Evolutionary conservation across 768 basidiomycete genomes (phyloP).

Genomic region (Leccinum subtestaceum): DNA sequence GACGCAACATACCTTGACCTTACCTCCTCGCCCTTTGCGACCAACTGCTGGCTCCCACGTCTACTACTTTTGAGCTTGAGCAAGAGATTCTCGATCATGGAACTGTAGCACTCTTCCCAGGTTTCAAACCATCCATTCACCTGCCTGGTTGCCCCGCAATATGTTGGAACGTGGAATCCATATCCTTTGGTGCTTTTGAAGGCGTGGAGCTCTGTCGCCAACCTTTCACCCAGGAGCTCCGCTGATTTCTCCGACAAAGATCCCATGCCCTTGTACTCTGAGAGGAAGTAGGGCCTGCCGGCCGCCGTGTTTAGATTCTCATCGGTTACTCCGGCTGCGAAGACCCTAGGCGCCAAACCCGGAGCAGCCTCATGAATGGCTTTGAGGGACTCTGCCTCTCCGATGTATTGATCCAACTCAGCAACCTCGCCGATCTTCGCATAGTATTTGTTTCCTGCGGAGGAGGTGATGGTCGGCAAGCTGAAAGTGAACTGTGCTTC

Average conservation of each 20-base stretch:
- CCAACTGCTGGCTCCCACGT: conserved; percentile 44
- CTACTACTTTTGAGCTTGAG: conserved; percentile 40
- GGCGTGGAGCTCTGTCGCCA: conserved; percentile 66
- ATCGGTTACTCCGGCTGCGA: conserved; percentile 43
- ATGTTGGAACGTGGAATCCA: conserved; percentile 74
- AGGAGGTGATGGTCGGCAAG: conserved; percentile 51
- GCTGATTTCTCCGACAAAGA: conserved; percentile 47
- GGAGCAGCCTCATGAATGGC: conserved; percentile 65
- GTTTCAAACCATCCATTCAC: conserved; percentile 70
- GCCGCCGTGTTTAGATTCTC: conserved; percentile 27
- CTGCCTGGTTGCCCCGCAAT: conserved; percentile 69
- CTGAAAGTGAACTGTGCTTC: conserved; percentile 43
- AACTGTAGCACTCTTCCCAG: conserved; percentile 68
- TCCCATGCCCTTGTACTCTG: conserved; percentile 65
- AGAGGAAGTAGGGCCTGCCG: conserved; percentile 63
- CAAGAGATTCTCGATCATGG: conserved; percentile 59
- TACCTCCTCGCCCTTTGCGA: conserved; percentile 50
- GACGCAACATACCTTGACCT: conserved; percentile 39
- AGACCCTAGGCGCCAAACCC: conserved; percentile 57
- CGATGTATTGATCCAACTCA: conserved; percentile 63
- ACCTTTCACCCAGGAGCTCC: conserved; percentile 49
- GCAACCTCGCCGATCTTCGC: conserved; percentile 52
- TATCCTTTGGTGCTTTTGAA: conserved; percentile 54
- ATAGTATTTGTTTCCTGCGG: conserved; percentile 57
- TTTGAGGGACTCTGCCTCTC: conserved; percentile 67